Evolutionary conservation across 1,284 basidiomycete genomes (phyloP), one percentile per base, ranked within the genome.

Genomic region (Sporisorium graminicola): DNA sequence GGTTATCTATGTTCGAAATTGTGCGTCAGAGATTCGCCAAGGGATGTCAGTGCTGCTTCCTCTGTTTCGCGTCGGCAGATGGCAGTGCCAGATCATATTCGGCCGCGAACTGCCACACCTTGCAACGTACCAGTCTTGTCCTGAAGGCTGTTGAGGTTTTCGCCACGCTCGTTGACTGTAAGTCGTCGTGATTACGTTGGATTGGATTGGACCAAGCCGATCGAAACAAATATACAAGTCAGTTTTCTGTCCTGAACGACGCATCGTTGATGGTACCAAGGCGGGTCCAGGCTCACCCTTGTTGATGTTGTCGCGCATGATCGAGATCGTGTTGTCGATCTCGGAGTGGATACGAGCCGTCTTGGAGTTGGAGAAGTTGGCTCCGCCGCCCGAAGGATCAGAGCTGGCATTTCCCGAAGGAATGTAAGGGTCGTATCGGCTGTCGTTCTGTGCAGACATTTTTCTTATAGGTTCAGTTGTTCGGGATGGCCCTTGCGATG

Each of bases 301-400:
- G 65, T 82, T 79, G 69, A 98, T 98, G 88, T 98, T 99, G 82
- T 98, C 94, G 84, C 94, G 90, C 96, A 98, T 98, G 83, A 97
- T 95, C 55, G 92, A 93, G 70, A 85, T 82, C 40, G 82, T 82
- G 65, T 83, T 82, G 66, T 85, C 83, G 52, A 85, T 84, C 70
- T 85, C 82, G 16, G 76, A 73, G 68, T 85, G 83, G 62, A 85
- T 85, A 27, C 81, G 79, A 26, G 83, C 83, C 4, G 83, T 84
- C 47, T 81, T 79, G 47, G 72, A 65, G 64, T 78, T 80, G 46
- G 82, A 82, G 24, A 78, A 77, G 59, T 73, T 75, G 60, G 62
- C 55, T 12, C 67, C 65, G 53, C 76, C 70, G 42, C 80, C 77
- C 14, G 74, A 65, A 20, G 77, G 68, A 35, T 77, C 66, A 52